Conservation (phyloP, 202 grass and related monocot genomes). For the Schoenoplectus tabernaemontani region DNA sequence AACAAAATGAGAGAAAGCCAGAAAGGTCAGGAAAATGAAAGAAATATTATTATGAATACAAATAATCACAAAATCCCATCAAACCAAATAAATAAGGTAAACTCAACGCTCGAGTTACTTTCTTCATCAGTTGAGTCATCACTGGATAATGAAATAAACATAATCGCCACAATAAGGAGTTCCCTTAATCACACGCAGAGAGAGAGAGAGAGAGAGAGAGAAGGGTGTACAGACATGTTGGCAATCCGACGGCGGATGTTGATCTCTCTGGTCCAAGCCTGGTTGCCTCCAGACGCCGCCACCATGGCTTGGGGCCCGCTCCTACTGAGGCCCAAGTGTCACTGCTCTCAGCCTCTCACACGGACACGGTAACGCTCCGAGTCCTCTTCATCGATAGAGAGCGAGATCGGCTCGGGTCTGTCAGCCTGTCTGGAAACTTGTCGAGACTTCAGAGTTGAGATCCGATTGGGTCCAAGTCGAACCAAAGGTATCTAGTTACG, state of each 20-base stretch:
- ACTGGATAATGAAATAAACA: not conserved
- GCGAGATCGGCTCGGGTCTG: too few species aligned
- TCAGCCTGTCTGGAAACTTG: too few species aligned
- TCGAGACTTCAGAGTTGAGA: too few species aligned
- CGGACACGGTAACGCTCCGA: too few species aligned
- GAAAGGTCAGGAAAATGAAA: too few species aligned
- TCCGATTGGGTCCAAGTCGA: too few species aligned
- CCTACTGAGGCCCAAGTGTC: not conserved
- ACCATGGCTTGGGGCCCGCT: constrained; percentile 36
- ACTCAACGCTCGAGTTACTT: not conserved
- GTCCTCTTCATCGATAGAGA: too few species aligned
- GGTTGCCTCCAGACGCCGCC: constrained; percentile 27
- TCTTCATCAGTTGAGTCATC: not conserved
- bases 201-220: not conserved
- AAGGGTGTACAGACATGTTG: constrained; percentile 36
- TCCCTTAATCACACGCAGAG: not conserved
- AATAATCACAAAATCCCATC: not conserved
- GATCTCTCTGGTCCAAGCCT: constrained; percentile 67
- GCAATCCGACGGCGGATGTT: constrained; percentile 56
- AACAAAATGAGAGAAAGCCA: too few species aligned
- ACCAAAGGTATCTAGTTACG: too few species aligned
- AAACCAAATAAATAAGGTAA: not conserved
- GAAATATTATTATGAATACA: not conserved
- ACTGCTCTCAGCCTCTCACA: not conserved
- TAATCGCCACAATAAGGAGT: not conserved